Evolutionary conservation across 208 protist species (phyloP), one percentile per base, ranked within the genome.

Genomic region (Acanthamoeba healyi): DNA sequence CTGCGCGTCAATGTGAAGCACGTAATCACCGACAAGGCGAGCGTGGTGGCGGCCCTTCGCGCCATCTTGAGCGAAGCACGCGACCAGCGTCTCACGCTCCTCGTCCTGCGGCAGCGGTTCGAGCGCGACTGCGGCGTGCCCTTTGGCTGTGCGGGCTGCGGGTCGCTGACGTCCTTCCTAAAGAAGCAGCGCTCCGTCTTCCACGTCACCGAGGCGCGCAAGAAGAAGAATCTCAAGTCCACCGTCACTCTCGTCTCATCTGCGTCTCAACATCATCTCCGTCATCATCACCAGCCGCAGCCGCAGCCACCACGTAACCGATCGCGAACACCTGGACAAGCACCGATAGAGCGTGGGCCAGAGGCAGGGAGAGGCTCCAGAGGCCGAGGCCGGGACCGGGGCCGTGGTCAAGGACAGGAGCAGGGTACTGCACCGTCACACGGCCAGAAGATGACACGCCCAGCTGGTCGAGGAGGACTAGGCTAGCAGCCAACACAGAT

Each of bases 141-240:
- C 17, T 91, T 91, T 44, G 84, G 84, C 84, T 46, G 54, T 26
- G 51, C 29, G 36, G 84, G 84, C 38, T 91, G 51, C 65, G 84
- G 84, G 15, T 91, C 84, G 36, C 51, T 91, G 6, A 70, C 42
- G 14, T 74, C 58, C 54, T 91, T 91, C 56, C 84, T 91, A 22
- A 63, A 51, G 54, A 91, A 91, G 61, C 84, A 91, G 22, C 84
- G 58, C 15, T 9, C 32, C 5, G n/a, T 74, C 34, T 91, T 91
- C 84, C 38, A 51, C 51, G 46, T 72, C 36, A 24, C 24, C 36
- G 84, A 65, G 51, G 17, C 84, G 0, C 51, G 61, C 51, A 91
- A 91, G 84, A 91, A 91, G 84, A 91, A 91, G 61, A 65, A 91
- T 29, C 36, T 46, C 36, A 74, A 74, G 84, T 91, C 84, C n/a